Base-by-base conservation (phyloP, 1,139 yeast genomes). In the Magnusiomyces tetraspermus region DNA sequence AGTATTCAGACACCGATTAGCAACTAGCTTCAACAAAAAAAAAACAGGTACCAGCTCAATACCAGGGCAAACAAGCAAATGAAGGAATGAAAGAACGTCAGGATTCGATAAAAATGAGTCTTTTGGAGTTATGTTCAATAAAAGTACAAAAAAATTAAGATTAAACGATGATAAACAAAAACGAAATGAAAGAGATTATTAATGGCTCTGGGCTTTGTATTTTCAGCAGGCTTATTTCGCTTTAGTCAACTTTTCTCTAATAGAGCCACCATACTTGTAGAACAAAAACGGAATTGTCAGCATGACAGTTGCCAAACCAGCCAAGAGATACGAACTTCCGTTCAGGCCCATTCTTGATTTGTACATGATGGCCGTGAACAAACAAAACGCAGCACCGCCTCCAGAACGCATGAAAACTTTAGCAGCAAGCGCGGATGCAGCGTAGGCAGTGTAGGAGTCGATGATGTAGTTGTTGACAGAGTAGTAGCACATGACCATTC, bases 341-440 rank as follows among this genome's bases (percentile, higher is more conserved):
- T 82, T 82, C 48, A 83, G 73, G 2, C 94, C 94, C 60, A 86
- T 71, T 47, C 75, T 76, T 21, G 48, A 45, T 15, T 24, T 30
- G 66, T 85, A 86, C 94, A 86, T 84, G 67, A 83, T 90, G 36
- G 84, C 79, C 15, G 83, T 78, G 63, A 85, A 85, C 56, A 85
- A 71, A 46, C 94, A 92, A 74, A 85, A 84, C 0, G 89, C 90
- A 41, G 90, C 94, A 70, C 94, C 94, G 64, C 90, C 90, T 37
- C 86, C 83, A 59, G 87, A 79, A 75, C 96, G 78, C 63, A 87
- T 74, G 63, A 88, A 86, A 36, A 87, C 95, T 68, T 87, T 87
- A n/a, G 96, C 88, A 13, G 96, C 95, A 59, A 88, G 75, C 0
- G 96, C 96, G 53, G 88, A 80, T 15, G 96, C 95, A n/a, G 96